Conservation (phyloP, 306 rosid species). For the Casuarina glauca region DNA sequence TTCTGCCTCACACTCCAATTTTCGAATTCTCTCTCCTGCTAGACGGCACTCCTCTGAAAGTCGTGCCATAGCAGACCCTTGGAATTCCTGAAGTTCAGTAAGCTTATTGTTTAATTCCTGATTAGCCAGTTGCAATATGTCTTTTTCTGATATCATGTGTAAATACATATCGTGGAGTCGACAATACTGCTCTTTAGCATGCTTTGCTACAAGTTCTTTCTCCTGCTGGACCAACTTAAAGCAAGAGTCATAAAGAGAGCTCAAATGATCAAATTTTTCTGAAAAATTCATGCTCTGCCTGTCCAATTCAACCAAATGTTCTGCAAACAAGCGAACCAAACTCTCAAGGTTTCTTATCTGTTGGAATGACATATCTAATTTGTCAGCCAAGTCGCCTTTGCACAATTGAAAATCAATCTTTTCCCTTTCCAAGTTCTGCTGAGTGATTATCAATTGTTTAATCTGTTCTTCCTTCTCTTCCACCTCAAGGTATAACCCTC, state of each 20-base stretch:
- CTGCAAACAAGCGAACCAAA: slow-evolving; percentile 48
- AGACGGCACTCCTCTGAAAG: slow-evolving; percentile 50
- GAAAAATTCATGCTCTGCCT: slow-evolving; percentile 56
- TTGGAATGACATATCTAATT: slow-evolving; percentile 51
- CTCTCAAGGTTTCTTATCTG: slow-evolving; percentile 63
- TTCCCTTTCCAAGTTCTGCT: slow-evolving; percentile 56
- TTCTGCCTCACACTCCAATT: slow-evolving; percentile 70
- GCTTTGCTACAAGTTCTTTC: slow-evolving; percentile 52
- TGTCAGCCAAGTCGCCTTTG: slow-evolving; percentile 49
- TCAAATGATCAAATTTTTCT: slow-evolving; percentile 66
- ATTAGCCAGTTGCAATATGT: slow-evolving; percentile 45
- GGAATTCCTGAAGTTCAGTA: slow-evolving; percentile 59
- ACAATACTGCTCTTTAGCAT: slow-evolving; percentile 55
- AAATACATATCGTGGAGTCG: slow-evolving; percentile 57
- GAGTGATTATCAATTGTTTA: slow-evolving; percentile 36
- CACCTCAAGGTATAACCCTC: slow-evolving; percentile 53
- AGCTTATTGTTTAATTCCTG: slow-evolving; percentile 51
- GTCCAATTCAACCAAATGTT: slow-evolving; percentile 61
- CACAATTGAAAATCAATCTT: slow-evolving; percentile 53
- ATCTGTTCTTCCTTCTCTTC: slow-evolving; percentile 68
- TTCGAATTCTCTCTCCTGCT: slow-evolving; percentile 63
- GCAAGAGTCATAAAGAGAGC: slow-evolving; percentile 59
- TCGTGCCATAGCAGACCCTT: slow-evolving; percentile 47
- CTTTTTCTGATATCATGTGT: slow-evolving; percentile 53
- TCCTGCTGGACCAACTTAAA: slow-evolving; percentile 66